Evolutionary conservation across 768 basidiomycete species (phyloP), one percentile per base, ranked within the genome.

Genomic region (Termitomyces sp.): DNA sequence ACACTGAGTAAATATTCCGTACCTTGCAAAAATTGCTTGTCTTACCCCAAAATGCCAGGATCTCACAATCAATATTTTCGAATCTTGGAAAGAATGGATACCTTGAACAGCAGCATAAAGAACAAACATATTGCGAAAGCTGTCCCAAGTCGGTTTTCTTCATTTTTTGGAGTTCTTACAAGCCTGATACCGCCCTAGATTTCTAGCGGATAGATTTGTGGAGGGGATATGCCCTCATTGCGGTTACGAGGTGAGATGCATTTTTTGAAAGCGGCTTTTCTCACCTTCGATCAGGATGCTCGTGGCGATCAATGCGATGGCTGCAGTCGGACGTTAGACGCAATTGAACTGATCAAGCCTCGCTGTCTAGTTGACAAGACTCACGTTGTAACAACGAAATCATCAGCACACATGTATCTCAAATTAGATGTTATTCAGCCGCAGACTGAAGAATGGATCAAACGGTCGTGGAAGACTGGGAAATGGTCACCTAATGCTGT

Each of bases 171-270:
- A 63, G 1, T 16, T 15, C 44, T 40, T 9, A 49, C 20, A 24
- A 18, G 20, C 24, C 49, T 39, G 49, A 66, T n/a, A 7, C 44
- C 15, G 16, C 55, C 33, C 39, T 62, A 93, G 92, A 67, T 99
- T 97, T 78, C 76, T 99, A 39, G 97, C 97, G 20, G 97, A 99
- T 76, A 90, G 97, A 58, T 98, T 91, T 75, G 96, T 98, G 0
- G 96, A 98, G 74, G 97, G 97, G n/a, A 93, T 86, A 38, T 99
- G 97, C 71, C 97, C 97, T 0, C 83, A 97, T 74, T 98, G 97
- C 70, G 84, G 83, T 52, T 94, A 88, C 65, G 90, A 94, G 61
- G 91, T 91, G 62, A 66, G 83, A 20, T 28, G 24, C 56, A 55
- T 57, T 42, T 38, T 40, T 33, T 48, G 20, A 15, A 61, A 24